A percentile compares a stretch with the other conserved stretches of the same genome.
These are phyloP conservation scores for Dictyostelium firmibasis DNA, from an alignment of 78 protist genomes.

Conservation along the genomic window DNA sequence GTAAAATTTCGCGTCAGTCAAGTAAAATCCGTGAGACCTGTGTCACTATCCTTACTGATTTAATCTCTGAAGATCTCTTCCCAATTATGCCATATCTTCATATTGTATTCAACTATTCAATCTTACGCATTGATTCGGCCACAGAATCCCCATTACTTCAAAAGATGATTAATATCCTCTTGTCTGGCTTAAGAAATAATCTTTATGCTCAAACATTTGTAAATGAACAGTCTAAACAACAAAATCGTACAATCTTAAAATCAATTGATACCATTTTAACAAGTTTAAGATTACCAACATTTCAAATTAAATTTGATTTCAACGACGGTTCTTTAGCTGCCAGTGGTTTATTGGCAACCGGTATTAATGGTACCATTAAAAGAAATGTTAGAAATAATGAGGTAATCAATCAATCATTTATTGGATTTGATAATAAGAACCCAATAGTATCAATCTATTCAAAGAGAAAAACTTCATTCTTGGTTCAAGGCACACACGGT, in stretches of 20 bases:
- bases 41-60: conserved; percentile 30
- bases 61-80: conserved; percentile 26
- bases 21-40: conserved; percentile 41
- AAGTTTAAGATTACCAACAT: conserved; percentile 48
- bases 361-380: background rate
- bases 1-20: background rate
- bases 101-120: conserved; percentile 48
- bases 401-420: background rate
- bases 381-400: conserved; percentile 10
- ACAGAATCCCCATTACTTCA: conserved; percentile 23
- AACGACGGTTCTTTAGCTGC: background rate
- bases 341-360: background rate
- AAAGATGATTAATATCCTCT: conserved; percentile 45
- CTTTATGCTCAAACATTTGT: conserved; percentile 60
- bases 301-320: conserved; percentile 74
- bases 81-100: conserved; percentile 66
- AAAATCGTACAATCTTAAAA: conserved; percentile 11
- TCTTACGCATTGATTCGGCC: conserved; percentile 29
- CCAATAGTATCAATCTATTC: conserved; percentile 17
- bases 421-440: conserved; percentile 4
- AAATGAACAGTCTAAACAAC: background rate
- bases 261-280: conserved; percentile 66
- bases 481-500: conserved; percentile 1
- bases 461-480: conserved; percentile 27
- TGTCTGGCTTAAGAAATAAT: conserved; percentile 52